Base-by-base conservation (phyloP, 164 flowering plant genomes). In the Chimonanthus praecox region DNA sequence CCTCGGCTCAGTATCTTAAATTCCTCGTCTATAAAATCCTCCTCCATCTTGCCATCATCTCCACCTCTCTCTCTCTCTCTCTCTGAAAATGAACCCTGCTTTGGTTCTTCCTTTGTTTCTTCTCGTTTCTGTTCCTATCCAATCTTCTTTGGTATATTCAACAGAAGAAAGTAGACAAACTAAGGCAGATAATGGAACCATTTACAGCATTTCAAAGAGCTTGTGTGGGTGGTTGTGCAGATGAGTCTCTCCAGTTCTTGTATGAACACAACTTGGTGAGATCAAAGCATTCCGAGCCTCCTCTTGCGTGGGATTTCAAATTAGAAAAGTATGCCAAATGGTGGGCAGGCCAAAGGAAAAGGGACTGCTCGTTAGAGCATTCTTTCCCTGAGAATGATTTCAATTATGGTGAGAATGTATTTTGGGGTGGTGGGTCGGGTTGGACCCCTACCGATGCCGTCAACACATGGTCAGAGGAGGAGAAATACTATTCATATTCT, bases 361-460 rank as follows among this genome's bases (percentile, higher is more conserved):
- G 70, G 1, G 99, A 93, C 71, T 95, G 99, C 81, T 79, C 72
- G 68, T 65, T 83, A 61, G 73, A 83, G 61, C 99, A 95, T 73
- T 95, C 99, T 2, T 80, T 80, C 72, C 80, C 80, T 0, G 82
- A 80, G 46, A 74, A 73, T 15, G 89, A 72, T 7, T 90, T 90
- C 78, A 83, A 83, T 76, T 80, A 91, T 1, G 99, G 99, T 6
- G 99, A 95, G 85, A 91, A 89, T 76, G 88, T 93, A 4, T 92
- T 54, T 58, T 90, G 97, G 99, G 99, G 99, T 0, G 80, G 90
- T 49, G 97, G 97, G 6, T 46, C 86, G 0, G 51, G 70, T 6
- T 94, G 99, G 99, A 83, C 85, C 1, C 85, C 98, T 0, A 58
- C 15, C 0, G 93, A 95, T 44, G 98, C 99, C 0, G 98, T 93